These are phyloP conservation scores for Dinochytrium kinnereticum DNA, from an alignment of 371 early-diverging fungal genomes.

Conservation along the genomic window DNA sequence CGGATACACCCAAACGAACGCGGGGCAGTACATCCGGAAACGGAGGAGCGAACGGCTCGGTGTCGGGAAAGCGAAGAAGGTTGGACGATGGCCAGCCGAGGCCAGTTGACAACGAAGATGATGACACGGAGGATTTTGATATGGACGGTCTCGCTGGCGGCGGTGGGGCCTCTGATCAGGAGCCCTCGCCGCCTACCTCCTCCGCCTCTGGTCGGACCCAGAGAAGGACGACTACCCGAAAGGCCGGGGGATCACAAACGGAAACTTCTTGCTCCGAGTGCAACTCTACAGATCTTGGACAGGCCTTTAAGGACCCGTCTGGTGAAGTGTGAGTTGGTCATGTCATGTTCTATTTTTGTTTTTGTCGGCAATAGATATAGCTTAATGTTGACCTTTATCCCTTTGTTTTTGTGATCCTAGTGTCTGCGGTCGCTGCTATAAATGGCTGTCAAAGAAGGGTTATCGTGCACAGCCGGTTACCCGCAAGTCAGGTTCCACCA, in stretches of 20 bases:
- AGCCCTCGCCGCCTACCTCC: conserved; percentile 1
- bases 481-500: background rate
- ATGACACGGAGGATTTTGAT: conserved; percentile 4
- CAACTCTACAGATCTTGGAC: background rate
- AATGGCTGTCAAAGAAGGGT: conserved; percentile 3
- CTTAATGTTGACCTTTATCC: no score
- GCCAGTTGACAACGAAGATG: background rate
- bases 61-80: background rate
- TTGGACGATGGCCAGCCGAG: background rate
- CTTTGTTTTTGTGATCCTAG: no score
- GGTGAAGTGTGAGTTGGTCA: conserved; percentile 7
- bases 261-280: conserved; percentile 2
- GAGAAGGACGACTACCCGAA: background rate
- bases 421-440: background rate
- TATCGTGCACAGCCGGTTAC: background rate
- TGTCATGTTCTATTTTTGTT: background rate
- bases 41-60: conserved; percentile 9
- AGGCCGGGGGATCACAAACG: background rate
- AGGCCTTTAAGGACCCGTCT: background rate
- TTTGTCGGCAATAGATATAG: background rate
- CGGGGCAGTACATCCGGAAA: background rate
- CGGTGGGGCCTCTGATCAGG: background rate
- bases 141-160: background rate
- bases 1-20: conserved; percentile 16
- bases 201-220: background rate